Evolutionary conservation across 805 yeast genomes (phyloP), one percentile per base, ranked within the genome.

Genomic region (Cyberlindnera bimundalis): DNA sequence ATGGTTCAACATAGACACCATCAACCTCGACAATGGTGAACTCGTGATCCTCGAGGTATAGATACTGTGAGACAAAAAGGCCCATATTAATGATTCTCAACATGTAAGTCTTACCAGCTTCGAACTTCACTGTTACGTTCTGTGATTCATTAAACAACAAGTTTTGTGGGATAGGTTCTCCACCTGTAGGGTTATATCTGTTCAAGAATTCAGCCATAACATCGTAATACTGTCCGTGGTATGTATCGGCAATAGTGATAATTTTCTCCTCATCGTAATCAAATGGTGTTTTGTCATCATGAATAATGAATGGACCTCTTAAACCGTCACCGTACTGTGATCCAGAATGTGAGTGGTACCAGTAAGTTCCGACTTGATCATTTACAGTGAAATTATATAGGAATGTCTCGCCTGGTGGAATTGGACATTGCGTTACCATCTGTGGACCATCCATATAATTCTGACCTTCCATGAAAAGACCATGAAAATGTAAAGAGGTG

Each of bases 271-370:
- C 75, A 54, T 84, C 91, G 45, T 70, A 82, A 12, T 68, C 64
- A 48, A 79, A 82, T 1, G 84, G 84, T 29, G 17, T 21, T 15
- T 41, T 32, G 38, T 56, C 61, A 43, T 81, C 87, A 53, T 83
- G 81, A 27, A 84, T 72, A 13, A 84, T 70, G 43, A 84, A 71
- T 29, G 84, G 62, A 1, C 83, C 89, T 51, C 91, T 70, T 45
- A 84, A 62, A 1, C 95, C 95, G 60, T 84, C 95, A 40, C 84
- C 77, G 52, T 84, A 84, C 56, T 84, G 93, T 12, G 84, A 66
- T 0, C 87, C 89, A 28, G 80, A 70, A 53, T 84, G 95, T 5
- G 88, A 79, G 59, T 84, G 95, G 60, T 84, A 84, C 95, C 95
- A 84, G 62, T 70, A 84, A n/a, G 87, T 74, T 37, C 95, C 95